These are phyloP conservation scores for Pezicula neosporulosa DNA, from an alignment of 2,329 filamentous ascomycete genomes.

Conservation along the genomic window DNA sequence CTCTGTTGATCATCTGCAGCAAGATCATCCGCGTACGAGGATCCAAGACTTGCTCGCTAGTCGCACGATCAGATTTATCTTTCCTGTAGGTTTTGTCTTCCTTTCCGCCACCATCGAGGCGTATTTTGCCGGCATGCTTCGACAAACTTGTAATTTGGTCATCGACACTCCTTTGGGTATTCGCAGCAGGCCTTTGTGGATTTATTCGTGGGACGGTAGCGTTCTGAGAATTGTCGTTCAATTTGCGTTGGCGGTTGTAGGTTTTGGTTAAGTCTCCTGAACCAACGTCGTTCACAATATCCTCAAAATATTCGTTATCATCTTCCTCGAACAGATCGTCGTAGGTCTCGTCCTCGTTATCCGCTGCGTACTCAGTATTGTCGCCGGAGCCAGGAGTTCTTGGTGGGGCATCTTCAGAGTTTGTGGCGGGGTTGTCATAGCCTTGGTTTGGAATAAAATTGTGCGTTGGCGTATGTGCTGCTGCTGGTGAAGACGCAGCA, in stretches of 20 bases:
- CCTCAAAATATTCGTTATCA: slow-evolving; percentile 58
- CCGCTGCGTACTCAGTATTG: slow-evolving; percentile 27
- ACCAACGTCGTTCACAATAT: slow-evolving; percentile 51
- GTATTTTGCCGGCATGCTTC: slow-evolving; percentile 81
- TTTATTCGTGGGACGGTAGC: slow-evolving; percentile 63
- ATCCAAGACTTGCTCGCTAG: slow-evolving; percentile 91
- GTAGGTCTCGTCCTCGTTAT: slow-evolving; percentile 38
- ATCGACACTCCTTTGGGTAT: slow-evolving; percentile 76
- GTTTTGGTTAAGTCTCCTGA: slow-evolving; percentile 75
- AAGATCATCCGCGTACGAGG: slow-evolving; percentile 93
- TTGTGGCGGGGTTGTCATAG: slow-evolving; percentile 34
- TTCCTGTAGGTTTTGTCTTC: slow-evolving; percentile 59
- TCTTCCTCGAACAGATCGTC: slow-evolving; percentile 52
- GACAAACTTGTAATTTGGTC: slow-evolving; percentile 85
- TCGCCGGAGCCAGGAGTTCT: slow-evolving; percentile 26
- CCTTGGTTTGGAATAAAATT: slow-evolving; percentile 45
- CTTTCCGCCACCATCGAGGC: slow-evolving; percentile 57
- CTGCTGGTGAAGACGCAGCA: slow-evolving; percentile 32
- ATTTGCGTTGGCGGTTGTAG: slow-evolving; percentile 75
- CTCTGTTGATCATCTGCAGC: slow-evolving; percentile 91
- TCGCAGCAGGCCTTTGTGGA: slow-evolving; percentile 73
- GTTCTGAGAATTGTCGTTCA: slow-evolving; percentile 45
- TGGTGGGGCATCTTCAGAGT: slow-evolving; percentile 28
- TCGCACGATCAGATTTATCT: slow-evolving; percentile 91
- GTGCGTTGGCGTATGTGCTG: slow-evolving; percentile 41